phyloP scores from a whole-genome alignment of 2,329 filamentous ascomycete genomes.

The Neofusicoccum umdonicola region DNA sequence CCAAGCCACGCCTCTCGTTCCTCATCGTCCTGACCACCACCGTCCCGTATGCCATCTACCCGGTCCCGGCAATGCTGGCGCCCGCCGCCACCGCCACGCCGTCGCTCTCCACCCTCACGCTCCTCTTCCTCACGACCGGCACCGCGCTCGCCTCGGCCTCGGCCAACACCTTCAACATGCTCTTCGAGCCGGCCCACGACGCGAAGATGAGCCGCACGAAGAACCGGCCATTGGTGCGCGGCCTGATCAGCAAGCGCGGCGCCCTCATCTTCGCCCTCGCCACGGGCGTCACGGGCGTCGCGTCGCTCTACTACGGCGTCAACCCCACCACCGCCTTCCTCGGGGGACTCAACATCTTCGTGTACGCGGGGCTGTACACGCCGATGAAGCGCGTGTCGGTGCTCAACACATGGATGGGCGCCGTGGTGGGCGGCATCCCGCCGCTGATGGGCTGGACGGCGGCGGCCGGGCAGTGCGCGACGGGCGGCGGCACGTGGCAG shows the following conservation, averaged over 20 bases:
- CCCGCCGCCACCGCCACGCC: constrained; percentile 66
- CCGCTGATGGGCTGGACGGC: constrained; percentile 98
- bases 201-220: constrained; percentile 91
- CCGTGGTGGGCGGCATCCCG: constrained; percentile 87
- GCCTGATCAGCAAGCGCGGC: constrained; percentile 67
- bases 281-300: constrained; percentile 67
- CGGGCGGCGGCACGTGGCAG: constrained; percentile 58
- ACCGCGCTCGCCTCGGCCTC: constrained; percentile 86
- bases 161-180: constrained; percentile 95
- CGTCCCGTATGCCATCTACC: constrained; percentile 88
- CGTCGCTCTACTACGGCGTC: constrained; percentile 79
- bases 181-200: constrained; percentile 87
- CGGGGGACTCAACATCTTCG: constrained; percentile 76
- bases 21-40: constrained; percentile 90
- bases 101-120: constrained; percentile 83
- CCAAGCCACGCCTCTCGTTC: constrained; percentile 91
- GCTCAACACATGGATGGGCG: constrained; percentile 93
- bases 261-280: constrained; percentile 77
- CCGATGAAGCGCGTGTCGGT: constrained; percentile 84
- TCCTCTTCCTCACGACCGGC: constrained; percentile 86
- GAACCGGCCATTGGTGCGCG: constrained; percentile 83
- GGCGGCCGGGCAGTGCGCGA: constrained; percentile 80
- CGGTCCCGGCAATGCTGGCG: constrained; percentile 79
- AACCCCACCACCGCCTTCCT: constrained; percentile 90
- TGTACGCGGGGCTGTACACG: constrained; percentile 92